Base-by-base conservation (phyloP, 306 rosid genomes). In the Spatholobus suberectus region DNA sequence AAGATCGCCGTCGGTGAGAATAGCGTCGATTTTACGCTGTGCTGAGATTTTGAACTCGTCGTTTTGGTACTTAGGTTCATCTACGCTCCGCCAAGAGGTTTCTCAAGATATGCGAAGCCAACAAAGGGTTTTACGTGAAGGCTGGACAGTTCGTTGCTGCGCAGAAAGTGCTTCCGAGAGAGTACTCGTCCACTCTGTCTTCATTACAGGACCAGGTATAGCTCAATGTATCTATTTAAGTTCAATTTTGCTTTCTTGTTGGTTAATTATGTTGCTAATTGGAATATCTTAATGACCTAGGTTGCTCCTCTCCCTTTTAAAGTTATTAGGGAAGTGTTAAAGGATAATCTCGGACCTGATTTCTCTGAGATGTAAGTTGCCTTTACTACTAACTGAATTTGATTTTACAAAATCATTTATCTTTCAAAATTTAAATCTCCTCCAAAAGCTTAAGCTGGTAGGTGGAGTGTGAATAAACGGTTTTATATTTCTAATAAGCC, bases 71-170 rank as follows among this genome's bases (percentile, higher is more conserved):
- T 41, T 83, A 93, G 98, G 94, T 90, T 84, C 98, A 95, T 86
- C 76, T 37, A 35, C 97, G 97, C 34, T 93, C 97, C 3, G 97
- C 98, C 15, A 74, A 79, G 76, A 93, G 97, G 86, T 70, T 90
- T 71, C 81, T 77, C 82, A 88, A 85, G 83, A 63, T 95, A 83
- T 95, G 98, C 55, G 97, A 95, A 76, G 89, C 79, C 69, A 95
- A 95, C 70, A 93, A 88, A 88, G 97, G 98, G 13, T 93, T 95
- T 80, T 95, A 95, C 75, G 97, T 91, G 74, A 95, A 95, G 82
- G 98, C 97, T 68, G 98, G 97, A 72, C 97, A 95, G 85, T 93
- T 87, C 88, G 95, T 86, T 77, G 89, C 94, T 72, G 76, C 97
- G 40, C 54, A 93, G 87, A 87, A 86, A 26, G 91, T 86, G 89